Base-by-base conservation (phyloP, 73 alveolate species). In the Tetrahymena malaccensis region DNA sequence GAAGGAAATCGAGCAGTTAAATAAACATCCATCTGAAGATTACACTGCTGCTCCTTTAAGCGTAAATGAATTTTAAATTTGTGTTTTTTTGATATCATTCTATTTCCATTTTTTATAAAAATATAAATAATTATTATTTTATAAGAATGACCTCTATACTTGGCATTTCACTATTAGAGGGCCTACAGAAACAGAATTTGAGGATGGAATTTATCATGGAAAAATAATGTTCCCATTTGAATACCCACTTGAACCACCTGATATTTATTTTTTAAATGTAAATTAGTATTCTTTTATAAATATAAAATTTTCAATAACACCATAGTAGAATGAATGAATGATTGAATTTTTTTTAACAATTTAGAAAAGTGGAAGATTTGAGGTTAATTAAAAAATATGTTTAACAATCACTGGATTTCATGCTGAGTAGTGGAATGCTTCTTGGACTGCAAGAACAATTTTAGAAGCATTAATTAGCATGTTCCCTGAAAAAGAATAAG, bases 151-250 rank as follows among this genome's bases (percentile, higher is more conserved):
- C 89, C 96, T 97, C 95, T 98, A 97, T 93, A 98, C 98, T 96
- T 98, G 99, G 99, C 99, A 98, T 94, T 98, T 98, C 95, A 98
- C 99, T n/a, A 97, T 98, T 21, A 93, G 99, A 93, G 99, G 99
- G 12, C 99, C 99, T 16, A 97, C 97, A 21, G 98, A 97, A 84
- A 97, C 99, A 27, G 99, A 97, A 93, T 98, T 95, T 95, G 98
- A 96, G 94, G 99, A 99, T n/a, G 99, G 99, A 37, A 93, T 98
- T 56, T 98, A 98, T 95, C 99, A 98, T 94, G 99, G 99, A 57
- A 96, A 97, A 70, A 98, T 98, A 57, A 98, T 96, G 83, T 96
- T 98, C 34, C 99, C 99, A 0, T 94, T 96, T 96, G 96, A 97
- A 33, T 98, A 98, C 93, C 99, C 99, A 40, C 96, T 98, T 96